A percentile compares a stretch with the other conserved stretches of the same genome.
Evolutionary conservation across 192 early-diverging fungal species (phyloP).

Genomic region (Anaeromyces robustus): DNA sequence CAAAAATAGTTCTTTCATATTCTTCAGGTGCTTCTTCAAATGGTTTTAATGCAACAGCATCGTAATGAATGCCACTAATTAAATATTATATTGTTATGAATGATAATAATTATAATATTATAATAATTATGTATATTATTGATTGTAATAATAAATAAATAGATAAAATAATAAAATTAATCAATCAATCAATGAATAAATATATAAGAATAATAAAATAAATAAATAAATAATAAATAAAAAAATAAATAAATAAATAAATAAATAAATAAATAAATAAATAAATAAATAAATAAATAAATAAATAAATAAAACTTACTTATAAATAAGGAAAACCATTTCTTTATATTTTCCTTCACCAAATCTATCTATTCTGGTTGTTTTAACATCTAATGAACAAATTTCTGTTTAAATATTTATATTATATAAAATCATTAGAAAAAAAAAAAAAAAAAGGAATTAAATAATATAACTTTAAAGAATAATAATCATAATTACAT

Average conservation of each 20-base stretch:
- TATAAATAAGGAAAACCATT: constrained; percentile 2
- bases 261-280: too few species aligned
- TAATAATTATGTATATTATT: too few species aligned
- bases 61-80: constrained; percentile 58
- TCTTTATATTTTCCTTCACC: constrained; percentile 23
- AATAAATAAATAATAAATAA: too few species aligned
- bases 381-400: constrained; percentile 55
- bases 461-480: neutral
- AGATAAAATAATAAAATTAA: neutral
- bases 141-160: constrained; percentile 39
- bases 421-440: neutral
- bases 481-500: too few species aligned
- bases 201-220: too few species aligned
- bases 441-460: neutral
- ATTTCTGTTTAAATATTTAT: constrained; percentile 32
- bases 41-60: constrained; percentile 56
- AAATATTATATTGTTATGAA: too few species aligned
- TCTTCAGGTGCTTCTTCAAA: constrained; percentile 26
- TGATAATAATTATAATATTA: too few species aligned
- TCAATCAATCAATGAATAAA: too few species aligned
- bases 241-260: too few species aligned
- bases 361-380: constrained; percentile 52
- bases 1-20: constrained; percentile 60
- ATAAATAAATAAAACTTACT: neutral
- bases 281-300: too few species aligned